Evolutionary conservation across 192 early-diverging fungal species (phyloP).

Genomic region (Backusella australiensis): DNA sequence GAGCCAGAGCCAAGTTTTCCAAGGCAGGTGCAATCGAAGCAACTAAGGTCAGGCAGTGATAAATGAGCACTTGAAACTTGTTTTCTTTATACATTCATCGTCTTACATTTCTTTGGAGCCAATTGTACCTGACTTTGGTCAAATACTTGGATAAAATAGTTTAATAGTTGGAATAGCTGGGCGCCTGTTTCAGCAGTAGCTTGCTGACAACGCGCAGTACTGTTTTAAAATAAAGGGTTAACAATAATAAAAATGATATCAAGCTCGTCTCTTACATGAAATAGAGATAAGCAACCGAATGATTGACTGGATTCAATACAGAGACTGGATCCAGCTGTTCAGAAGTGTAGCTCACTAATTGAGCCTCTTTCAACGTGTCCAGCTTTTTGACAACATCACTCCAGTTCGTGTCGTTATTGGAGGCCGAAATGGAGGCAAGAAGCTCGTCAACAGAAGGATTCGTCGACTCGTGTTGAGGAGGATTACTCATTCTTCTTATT

Average conservation of each 20-base stretch:
- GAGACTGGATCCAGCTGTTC: conserved; percentile 38
- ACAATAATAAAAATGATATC: neutral
- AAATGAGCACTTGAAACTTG: neutral
- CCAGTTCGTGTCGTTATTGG: neutral
- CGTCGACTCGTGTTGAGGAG: neutral
- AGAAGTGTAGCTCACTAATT: conserved; percentile 13
- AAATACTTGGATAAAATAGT: conserved; percentile 40
- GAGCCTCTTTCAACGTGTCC: neutral
- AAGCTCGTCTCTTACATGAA: conserved; percentile 42
- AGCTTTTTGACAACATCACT: neutral
- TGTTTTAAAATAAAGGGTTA: neutral
- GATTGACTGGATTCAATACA: conserved; percentile 33
- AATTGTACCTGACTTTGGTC: conserved; percentile 34
- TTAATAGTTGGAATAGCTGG: conserved; percentile 36
- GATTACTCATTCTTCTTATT: neutral
- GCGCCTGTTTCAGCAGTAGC: conserved; percentile 35
- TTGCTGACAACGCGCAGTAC: conserved; percentile 39
- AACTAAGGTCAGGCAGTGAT: conserved; percentile 18
- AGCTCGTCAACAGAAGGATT: neutral
- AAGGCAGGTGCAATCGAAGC: conserved; percentile 40
- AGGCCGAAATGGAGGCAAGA: neutral
- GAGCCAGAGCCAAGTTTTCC: conserved; percentile 32
- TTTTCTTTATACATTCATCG: neutral
- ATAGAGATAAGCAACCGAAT: conserved; percentile 48
- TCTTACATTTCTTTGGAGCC: conserved; percentile 40